These are phyloP conservation scores for Eutrema salsugineum DNA, from an alignment of 441 rosid genomes.

Conservation along the genomic window DNA sequence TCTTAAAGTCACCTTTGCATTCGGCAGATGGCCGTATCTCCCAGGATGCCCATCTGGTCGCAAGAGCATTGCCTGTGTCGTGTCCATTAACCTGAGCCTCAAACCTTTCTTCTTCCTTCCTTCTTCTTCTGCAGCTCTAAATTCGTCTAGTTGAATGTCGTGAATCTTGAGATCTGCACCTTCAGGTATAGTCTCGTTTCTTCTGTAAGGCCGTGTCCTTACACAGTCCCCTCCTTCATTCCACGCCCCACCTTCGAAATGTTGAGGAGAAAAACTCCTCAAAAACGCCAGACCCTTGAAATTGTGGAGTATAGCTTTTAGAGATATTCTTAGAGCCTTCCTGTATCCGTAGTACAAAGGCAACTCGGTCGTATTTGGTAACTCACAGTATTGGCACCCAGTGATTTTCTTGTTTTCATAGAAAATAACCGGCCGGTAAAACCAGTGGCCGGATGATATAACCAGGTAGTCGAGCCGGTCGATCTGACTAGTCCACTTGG, in stretches of 20 bases:
- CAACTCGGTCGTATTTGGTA: constrained; percentile 38
- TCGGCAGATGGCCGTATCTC: constrained; percentile 29
- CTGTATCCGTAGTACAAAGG: constrained; percentile 27
- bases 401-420: constrained; percentile 40
- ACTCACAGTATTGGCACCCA: constrained; percentile 56
- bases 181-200: constrained; percentile 27
- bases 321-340: constrained; percentile 37
- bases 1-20: constrained; percentile 17
- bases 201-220: constrained; percentile 34
- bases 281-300: constrained; percentile 39
- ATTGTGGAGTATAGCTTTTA: constrained; percentile 30
- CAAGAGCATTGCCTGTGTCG: constrained; percentile 38
- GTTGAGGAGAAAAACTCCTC: constrained; percentile 43
- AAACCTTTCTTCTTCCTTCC: constrained; percentile 24
- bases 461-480: constrained; percentile 55
- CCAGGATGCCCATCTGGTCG: constrained; percentile 53
- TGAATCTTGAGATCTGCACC: constrained; percentile 34
- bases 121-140: constrained; percentile 29
- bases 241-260: constrained; percentile 47
- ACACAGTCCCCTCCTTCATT: constrained; percentile 38
- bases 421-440: constrained; percentile 57
- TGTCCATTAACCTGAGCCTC: constrained; percentile 35
- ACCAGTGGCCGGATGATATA: constrained; percentile 81
- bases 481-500: constrained; percentile 51
- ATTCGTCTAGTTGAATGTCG: constrained; percentile 37